These are phyloP conservation scores for Cyberlindnera maclurae DNA, from an alignment of 805 yeast species.

Conservation along the genomic window DNA sequence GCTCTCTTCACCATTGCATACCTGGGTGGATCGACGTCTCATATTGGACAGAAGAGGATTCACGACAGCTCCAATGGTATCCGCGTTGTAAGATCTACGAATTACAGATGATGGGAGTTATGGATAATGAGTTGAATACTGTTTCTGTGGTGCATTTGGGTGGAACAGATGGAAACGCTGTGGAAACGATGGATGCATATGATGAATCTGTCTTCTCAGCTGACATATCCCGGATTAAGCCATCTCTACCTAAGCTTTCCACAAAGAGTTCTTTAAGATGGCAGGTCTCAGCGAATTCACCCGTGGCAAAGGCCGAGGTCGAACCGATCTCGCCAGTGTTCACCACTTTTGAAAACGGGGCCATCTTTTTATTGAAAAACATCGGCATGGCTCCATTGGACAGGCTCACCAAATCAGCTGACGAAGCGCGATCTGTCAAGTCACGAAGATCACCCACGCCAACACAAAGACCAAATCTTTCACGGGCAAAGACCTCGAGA, in stretches of 20 bases:
- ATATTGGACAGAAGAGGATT: constrained; percentile 60
- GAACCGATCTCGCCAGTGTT: constrained; percentile 13
- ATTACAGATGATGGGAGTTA: constrained; percentile 95
- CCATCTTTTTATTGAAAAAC: constrained; percentile 4
- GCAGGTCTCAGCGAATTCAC: constrained; percentile 18
- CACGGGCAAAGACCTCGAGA: constrained; percentile 2
- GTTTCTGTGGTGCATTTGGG: constrained; percentile 58
- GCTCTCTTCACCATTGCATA: constrained; percentile 59
- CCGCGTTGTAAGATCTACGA: constrained; percentile 94
- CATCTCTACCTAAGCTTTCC: constrained; percentile 7
- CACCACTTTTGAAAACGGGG: constrained; percentile 7
- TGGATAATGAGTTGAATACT: constrained; percentile 80
- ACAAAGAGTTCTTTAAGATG: constrained; percentile 14
- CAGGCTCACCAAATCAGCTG: not conserved
- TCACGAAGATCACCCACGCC: not conserved
- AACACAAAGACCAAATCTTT: not conserved
- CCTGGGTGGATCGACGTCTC: constrained; percentile 96
- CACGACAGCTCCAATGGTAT: constrained; percentile 60
- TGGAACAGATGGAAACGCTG: constrained; percentile 26
- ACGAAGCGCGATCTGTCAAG: not conserved
- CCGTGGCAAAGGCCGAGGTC: constrained; percentile 19
- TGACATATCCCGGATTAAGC: constrained; percentile 5
- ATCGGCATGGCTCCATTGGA: not conserved
- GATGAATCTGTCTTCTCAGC: constrained; percentile 49
- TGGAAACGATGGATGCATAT: constrained; percentile 61